phyloP scores from a whole-genome alignment of 108 stramenopile species.

The Skeletonema grethae region DNA sequence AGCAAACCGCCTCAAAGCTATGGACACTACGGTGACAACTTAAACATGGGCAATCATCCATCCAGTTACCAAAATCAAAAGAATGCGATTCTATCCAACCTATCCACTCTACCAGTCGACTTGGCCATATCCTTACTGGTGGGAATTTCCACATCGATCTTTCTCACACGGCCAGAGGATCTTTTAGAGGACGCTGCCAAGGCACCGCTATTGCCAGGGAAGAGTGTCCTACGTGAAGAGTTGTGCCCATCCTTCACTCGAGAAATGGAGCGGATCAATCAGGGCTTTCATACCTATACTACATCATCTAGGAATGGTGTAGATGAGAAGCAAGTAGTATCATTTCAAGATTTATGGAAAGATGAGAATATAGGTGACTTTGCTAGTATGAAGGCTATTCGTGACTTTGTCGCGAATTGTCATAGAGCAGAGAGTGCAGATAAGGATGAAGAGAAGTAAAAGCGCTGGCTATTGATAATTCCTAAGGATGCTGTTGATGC shows the following conservation, averaged over 20 bases:
- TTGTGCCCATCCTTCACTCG: constrained; percentile 25
- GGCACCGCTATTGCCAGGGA: constrained; percentile 25
- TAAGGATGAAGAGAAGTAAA: neutral
- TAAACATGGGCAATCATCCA: neutral
- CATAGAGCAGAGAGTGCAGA: constrained; percentile 4
- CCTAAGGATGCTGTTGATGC: neutral
- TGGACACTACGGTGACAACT: neutral
- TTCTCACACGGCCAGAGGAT: constrained; percentile 4
- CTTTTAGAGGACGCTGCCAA: constrained; percentile 24
- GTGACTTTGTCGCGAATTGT: constrained; percentile 38
- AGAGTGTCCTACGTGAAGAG: constrained; percentile 34
- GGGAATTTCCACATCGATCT: constrained; percentile 32
- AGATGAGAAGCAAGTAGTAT: constrained; percentile 3
- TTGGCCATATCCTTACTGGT: constrained; percentile 32
- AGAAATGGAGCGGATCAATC: constrained; percentile 28
- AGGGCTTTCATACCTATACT: neutral
- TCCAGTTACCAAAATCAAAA: constrained; percentile 1
- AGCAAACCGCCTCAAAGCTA: neutral
- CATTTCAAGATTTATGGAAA: constrained; percentile 32
- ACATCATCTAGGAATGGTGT: neutral
- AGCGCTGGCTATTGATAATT: neutral
- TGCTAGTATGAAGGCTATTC: constrained; percentile 37
- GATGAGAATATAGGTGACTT: constrained; percentile 44
- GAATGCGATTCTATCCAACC: neutral
- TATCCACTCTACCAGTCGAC: constrained; percentile 26